phyloP scores from a whole-genome alignment of 495 filamentous ascomycete genomes.

The Articulospora tetracladia region DNA sequence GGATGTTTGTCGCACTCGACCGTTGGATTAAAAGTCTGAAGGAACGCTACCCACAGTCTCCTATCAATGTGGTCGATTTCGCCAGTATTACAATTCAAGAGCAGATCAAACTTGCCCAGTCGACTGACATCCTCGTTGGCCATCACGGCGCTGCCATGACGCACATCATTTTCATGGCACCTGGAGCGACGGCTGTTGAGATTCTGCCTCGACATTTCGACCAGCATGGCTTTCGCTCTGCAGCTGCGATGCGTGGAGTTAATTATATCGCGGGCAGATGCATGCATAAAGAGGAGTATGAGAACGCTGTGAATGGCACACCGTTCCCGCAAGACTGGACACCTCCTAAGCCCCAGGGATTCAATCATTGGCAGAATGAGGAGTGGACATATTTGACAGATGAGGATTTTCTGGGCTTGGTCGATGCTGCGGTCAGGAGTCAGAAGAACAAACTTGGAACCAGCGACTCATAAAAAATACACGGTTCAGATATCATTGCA shows the following conservation, averaged over 20 bases:
- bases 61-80: slow-evolving; percentile 34
- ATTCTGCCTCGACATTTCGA: slow-evolving; percentile 32
- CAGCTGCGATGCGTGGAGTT: slow-evolving; percentile 25
- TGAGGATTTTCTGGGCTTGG: slow-evolving; percentile 12
- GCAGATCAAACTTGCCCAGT: slow-evolving; percentile 30
- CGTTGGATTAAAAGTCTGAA: slow-evolving; percentile 25
- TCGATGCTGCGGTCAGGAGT: slow-evolving; percentile 16
- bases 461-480: slow-evolving; percentile 19
- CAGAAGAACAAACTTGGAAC: slow-evolving; percentile 19
- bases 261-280: slow-evolving; percentile 13
- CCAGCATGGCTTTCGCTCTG: slow-evolving; percentile 35
- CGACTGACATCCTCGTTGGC: slow-evolving; percentile 36
- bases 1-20: slow-evolving; percentile 28
- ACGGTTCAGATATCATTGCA: slow-evolving; percentile 17
- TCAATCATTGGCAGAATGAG: slow-evolving; percentile 18
- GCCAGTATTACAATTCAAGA: slow-evolving; percentile 29
- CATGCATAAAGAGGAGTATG: slow-evolving; percentile 15
- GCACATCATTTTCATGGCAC: slow-evolving; percentile 31
- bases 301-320: slow-evolving; percentile 16
- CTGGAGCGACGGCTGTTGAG: slow-evolving; percentile 28
- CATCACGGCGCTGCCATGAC: slow-evolving; percentile 39
- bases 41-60: slow-evolving; percentile 24
- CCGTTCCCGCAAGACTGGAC: slow-evolving; percentile 16
- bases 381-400: slow-evolving; percentile 17
- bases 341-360: slow-evolving; percentile 16